Evolutionary conservation across 176 grass and related monocot species (phyloP), one percentile per base, ranked within the genome.

Genomic region (Cenchrus purpureus): DNA sequence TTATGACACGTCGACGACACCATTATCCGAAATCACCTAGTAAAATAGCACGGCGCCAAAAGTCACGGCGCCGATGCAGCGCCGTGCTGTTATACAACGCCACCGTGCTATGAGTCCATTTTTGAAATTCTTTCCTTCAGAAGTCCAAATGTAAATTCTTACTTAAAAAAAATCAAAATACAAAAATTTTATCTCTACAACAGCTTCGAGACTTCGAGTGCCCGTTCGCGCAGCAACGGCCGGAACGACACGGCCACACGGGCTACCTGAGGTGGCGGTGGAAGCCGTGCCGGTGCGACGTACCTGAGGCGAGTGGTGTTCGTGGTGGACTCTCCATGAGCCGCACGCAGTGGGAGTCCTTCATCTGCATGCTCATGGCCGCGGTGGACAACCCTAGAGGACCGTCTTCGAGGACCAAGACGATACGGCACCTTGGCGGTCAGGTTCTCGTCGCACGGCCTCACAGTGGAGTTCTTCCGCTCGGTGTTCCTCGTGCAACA

Each of bases 301-400:
- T 92, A 53, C 91, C 93, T 90, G 44, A 94, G 94, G 80, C 83
- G 91, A 17, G 91, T 99, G 52, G 86, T 99, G 12, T 96, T 99
- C 79, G 90, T 99, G 16, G 97, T 93, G 25, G 97, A 99, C 59
- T 99, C 97, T n/a, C 71, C 25, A 25, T 25, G 25, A 25, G 25
- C 25, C 25, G 25, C 25, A 25, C 25, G 25, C 25, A 25, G 25
- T 99, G 97, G 97, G 97, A 99, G 22, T 99, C 97, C 32, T 94
- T 99, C 82, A 96, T 99, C 78, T 99, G 97, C 84, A 96, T 99
- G 97, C 91, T 99, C 45, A 96, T 96, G 97, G 69, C 88, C 28
- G 97, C 90, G 32, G 93, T 99, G 78, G 77, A 86, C 37, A 88
- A 99, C 40, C 91, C 90, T 68, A 25, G 25, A 82, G 85, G 68